Conservation (phyloP, 2,329 filamentous ascomycete species). For the Botrytis aclada region DNA sequence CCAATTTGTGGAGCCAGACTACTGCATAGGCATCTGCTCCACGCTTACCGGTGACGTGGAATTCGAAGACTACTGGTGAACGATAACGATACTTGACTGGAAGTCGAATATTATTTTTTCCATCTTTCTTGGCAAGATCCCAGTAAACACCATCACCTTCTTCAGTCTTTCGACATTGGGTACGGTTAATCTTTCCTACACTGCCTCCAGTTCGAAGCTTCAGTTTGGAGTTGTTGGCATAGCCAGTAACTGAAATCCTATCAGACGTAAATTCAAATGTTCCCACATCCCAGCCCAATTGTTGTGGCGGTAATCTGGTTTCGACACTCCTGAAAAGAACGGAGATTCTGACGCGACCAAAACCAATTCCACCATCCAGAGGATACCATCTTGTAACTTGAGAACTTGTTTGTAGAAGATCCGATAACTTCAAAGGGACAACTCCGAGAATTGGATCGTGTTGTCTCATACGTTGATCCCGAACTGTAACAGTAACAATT, state of each 20-base stretch:
- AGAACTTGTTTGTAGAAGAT: constrained; percentile 82
- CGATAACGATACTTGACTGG: constrained; percentile 90
- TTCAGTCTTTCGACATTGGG: constrained; percentile 56
- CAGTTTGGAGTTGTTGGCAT: constrained; percentile 61
- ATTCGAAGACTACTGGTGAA: constrained; percentile 85
- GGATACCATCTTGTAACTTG: constrained; percentile 88
- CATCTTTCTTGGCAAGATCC: constrained; percentile 51
- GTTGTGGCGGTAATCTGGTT: constrained; percentile 75
- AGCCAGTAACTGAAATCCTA: constrained; percentile 59
- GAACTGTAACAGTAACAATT: constrained; percentile 82
- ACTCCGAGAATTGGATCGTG: constrained; percentile 94
- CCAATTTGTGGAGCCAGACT: constrained; percentile 81
- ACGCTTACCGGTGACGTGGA: constrained; percentile 67
- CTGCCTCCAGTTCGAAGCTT: constrained; percentile 87
- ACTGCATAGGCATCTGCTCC: constrained; percentile 71
- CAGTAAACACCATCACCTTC: constrained; percentile 60
- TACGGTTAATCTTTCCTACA: constrained; percentile 64
- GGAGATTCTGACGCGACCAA: constrained; percentile 84
- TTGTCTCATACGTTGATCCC: constrained; percentile 83
- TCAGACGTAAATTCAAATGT: constrained; percentile 85
- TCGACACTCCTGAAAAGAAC: constrained; percentile 88
- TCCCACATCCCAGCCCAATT: constrained; percentile 92
- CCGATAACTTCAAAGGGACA: constrained; percentile 80
- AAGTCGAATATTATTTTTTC: constrained; percentile 59
- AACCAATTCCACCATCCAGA: constrained; percentile 90